Percentiles rank a stretch among this genome's conserved stretches.
Evolutionary conservation across 352 stramenopile genomes (phyloP).

Genomic region (Aphanomyces cochlioides): DNA sequence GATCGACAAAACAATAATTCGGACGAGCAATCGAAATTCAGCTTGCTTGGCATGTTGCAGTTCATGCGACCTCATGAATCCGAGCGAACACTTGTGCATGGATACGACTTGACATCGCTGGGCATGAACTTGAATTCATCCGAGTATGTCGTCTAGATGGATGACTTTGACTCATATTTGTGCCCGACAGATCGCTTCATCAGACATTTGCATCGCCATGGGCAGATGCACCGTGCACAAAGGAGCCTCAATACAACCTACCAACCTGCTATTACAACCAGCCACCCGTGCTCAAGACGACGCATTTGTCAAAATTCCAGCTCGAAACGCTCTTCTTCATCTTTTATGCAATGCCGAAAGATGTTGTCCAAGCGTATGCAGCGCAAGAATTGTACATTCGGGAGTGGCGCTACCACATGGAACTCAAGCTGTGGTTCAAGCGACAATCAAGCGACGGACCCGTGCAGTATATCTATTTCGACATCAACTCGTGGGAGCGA

Average conservation of each 20-base stretch:
- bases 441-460: slow-evolving; percentile 41
- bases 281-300: slow-evolving; percentile 95
- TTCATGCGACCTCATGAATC: slow-evolving; percentile 64
- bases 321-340: slow-evolving; percentile 99
- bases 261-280: slow-evolving; percentile 89
- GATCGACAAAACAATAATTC: background rate
- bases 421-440: slow-evolving; percentile 98
- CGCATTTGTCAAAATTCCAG: slow-evolving; percentile 97
- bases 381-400: slow-evolving; percentile 88
- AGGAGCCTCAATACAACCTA: slow-evolving; percentile 80
- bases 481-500: slow-evolving; percentile 93
- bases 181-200: slow-evolving; percentile 51
- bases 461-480: slow-evolving; percentile 93
- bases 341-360: slow-evolving; percentile 98
- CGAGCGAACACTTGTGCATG: slow-evolving; percentile 74
- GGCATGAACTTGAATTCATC: slow-evolving; percentile 81
- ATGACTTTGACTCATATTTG: background rate
- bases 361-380: slow-evolving; percentile 92
- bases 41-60: slow-evolving; percentile 76
- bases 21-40: slow-evolving; percentile 42
- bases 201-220: slow-evolving; percentile 80
- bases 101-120: slow-evolving; percentile 74
- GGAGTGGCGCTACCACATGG: slow-evolving; percentile 96
- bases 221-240: slow-evolving; percentile 63
- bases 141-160: slow-evolving; percentile 47